Evolutionary conservation across 192 early-diverging fungal species (phyloP), one percentile per base, ranked within the genome.

Genomic region (Glomus cerebriforme): DNA sequence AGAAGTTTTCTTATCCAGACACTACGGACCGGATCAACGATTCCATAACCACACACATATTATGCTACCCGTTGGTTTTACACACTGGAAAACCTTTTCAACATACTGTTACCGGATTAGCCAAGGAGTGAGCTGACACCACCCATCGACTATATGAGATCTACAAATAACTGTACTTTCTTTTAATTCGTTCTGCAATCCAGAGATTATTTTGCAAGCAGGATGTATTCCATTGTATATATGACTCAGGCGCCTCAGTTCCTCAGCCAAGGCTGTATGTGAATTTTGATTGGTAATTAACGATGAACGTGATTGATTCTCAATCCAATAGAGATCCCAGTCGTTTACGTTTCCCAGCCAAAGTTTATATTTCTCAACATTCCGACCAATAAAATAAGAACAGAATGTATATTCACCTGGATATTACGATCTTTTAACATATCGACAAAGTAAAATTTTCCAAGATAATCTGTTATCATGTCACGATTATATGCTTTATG

Each of bases 31-130:
- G 69, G 64, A 6, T 45, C 77, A 67, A 32, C 37, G 77, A 37
- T 78, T 78, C 8, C 77, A 78, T 78, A 24, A 68, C 64, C 77
- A 67, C 77, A 22, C 64, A 78, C 60, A 78, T 54, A 13, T 22
- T 63, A 32, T 39, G 37, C 77, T 78, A 78, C 64, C 64, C 77
- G 43, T 70, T 15, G 65, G 77, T 35, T 78, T 54, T 65, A 77
- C 54, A 64, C 75, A 4, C 60, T 17, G 54, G 60, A 77, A 3
- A 1, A 68, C 75, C 73, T 75, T 75, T 37, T 58, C 73, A 75
- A 9, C 73, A 59, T 37, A 60, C 73, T 47, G 73, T 22, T 77
- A n/a, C 75, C 60, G 75, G 75, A 77, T 77, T 64, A 77, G 8
- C 59, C 60, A 62, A 69, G 58, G n/a, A 77, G 75, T 77, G 26